A percentile compares a stretch with the other conserved stretches of the same genome.
These are phyloP conservation scores for Gossypium bickii DNA, from an alignment of 345 rosid genomes.

Conservation along the genomic window DNA sequence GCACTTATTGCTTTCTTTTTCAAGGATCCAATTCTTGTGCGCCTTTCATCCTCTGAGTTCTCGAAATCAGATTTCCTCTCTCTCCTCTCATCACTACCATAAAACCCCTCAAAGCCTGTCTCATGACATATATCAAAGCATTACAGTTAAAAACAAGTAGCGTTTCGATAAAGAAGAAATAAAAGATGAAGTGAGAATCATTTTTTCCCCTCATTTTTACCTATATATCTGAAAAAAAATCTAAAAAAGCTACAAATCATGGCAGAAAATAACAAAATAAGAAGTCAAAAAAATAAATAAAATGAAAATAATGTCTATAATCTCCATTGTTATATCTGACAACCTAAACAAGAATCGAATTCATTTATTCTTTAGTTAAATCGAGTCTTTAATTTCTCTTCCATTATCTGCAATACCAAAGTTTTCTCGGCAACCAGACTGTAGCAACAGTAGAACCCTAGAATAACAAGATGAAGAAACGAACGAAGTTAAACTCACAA, in stretches of 20 bases:
- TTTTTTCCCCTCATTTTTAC: not conserved
- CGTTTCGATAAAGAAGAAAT: not conserved
- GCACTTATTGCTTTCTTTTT: constrained; percentile 93
- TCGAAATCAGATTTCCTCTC: constrained; percentile 96
- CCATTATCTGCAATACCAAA: not conserved
- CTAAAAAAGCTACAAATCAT: not conserved
- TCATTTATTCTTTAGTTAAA: constrained; percentile 2
- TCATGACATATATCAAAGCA: constrained; percentile 2
- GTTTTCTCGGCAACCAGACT: constrained; percentile 11
- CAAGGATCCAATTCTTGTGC: constrained; percentile 83
- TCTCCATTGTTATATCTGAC: not conserved
- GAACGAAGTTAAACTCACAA: constrained; percentile 50
- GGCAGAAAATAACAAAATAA: not conserved
- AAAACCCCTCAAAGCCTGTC: constrained; percentile 89
- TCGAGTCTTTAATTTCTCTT: not conserved
- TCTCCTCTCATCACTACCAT: constrained; percentile 85
- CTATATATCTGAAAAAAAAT: not conserved
- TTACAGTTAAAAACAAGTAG: not conserved
- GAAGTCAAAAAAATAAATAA: not conserved
- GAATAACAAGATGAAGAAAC: not conserved
- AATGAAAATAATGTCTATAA: not conserved
- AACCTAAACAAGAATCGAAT: not conserved
- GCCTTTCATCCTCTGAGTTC: constrained; percentile 96
- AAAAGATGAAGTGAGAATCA: not conserved
- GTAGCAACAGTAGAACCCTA: constrained; percentile 37